These are phyloP conservation scores for Camellia japonica DNA, from an alignment of 148 eudicot species.

Conservation along the genomic window DNA sequence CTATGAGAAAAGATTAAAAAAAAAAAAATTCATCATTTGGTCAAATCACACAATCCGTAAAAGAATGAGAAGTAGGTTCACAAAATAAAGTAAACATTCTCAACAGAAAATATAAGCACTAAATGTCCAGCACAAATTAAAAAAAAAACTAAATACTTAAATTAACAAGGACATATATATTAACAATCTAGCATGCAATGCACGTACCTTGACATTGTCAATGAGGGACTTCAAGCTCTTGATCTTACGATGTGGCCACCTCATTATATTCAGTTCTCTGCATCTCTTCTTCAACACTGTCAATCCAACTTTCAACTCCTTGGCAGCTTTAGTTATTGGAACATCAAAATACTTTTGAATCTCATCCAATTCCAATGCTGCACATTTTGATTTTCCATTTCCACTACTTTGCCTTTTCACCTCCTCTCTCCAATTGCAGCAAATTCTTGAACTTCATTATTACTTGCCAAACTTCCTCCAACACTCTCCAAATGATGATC, in stretches of 20 bases:
- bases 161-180: neutral
- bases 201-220: constrained; percentile 51
- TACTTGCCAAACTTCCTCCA: too few species aligned
- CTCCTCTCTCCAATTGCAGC: neutral
- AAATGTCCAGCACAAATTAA: neutral
- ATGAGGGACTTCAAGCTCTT: constrained; percentile 66
- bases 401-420: neutral
- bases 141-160: neutral
- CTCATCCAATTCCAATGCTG: constrained; percentile 45
- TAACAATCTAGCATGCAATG: neutral
- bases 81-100: too few species aligned
- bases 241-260: constrained; percentile 56
- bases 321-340: constrained; percentile 78
- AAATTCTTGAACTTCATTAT: too few species aligned
- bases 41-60: too few species aligned
- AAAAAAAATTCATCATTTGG: too few species aligned
- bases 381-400: constrained; percentile 19
- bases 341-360: constrained; percentile 61
- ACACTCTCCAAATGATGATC: too few species aligned
- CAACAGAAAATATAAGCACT: too few species aligned
- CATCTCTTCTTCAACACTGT: constrained; percentile 87
- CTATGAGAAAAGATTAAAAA: too few species aligned
- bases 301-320: constrained; percentile 65
- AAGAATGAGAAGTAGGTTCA: too few species aligned
- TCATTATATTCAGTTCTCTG: constrained; percentile 49